Percentiles rank a stretch among this genome's conserved stretches.
phyloP scores from a whole-genome alignment of 2,329 filamentous ascomycete species.

The Xylariales sp. region DNA sequence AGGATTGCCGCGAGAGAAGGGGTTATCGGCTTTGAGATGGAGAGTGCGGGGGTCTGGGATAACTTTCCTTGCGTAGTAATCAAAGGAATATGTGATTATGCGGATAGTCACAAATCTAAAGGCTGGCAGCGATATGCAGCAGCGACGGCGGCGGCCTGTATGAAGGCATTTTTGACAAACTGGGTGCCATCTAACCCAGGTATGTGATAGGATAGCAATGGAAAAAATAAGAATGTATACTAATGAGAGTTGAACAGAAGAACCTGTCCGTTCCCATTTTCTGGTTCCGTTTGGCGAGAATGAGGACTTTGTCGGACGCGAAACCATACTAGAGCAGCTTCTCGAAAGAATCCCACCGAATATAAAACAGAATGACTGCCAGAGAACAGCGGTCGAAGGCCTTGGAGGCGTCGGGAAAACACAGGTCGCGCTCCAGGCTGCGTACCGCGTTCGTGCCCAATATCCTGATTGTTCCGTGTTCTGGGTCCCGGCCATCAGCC shows the following conservation, averaged over 20 bases:
- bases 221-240: no score
- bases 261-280: no score
- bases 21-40: not conserved
- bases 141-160: not conserved
- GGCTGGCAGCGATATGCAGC: not conserved
- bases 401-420: constrained; percentile 33
- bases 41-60: not conserved
- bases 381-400: constrained; percentile 20
- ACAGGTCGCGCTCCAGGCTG: constrained; percentile 31
- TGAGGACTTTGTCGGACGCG: no score
- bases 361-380: constrained; percentile 20
- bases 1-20: not conserved
- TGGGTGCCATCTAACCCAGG: no score
- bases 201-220: no score
- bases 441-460: constrained; percentile 18
- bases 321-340: no score
- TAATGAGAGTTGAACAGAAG: no score
- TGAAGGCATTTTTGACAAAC: not conserved
- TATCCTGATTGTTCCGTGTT: constrained; percentile 30
- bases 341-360: no score
- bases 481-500: constrained; percentile 29
- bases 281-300: no score
- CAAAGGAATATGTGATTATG: constrained; percentile 2
- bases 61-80: constrained; percentile 1
- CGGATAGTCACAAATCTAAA: constrained; percentile 1